Evolutionary conservation across 2,329 filamentous ascomycete genomes (phyloP), one percentile per base, ranked within the genome.

Genomic region (Neospermospora avenae): DNA sequence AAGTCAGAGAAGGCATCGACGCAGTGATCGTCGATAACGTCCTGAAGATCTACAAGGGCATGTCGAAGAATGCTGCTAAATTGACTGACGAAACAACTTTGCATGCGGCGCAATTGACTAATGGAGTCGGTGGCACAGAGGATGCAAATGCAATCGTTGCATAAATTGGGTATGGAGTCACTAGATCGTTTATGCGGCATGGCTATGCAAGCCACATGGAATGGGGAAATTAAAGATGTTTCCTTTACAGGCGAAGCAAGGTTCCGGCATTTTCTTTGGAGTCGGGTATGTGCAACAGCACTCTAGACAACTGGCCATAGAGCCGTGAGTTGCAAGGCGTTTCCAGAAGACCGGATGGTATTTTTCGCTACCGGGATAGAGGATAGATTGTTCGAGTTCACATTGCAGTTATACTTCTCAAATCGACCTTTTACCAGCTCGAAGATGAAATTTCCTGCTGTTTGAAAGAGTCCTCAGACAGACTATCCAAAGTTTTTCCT

Each of bases 21-120:
- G 95, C 95, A 1, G 93, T 99, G 57, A 99, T 99, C 71, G 95
- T 98, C 14, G 95, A 99, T 73, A 95, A 86, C 63, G 93, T 99
- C 3, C 83, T 98, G 31, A 91, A 91, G 42, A 97, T 99, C 67
- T 86, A 93, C 49, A 92, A 96, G 75, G 93, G 91, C 0, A 81
- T 99, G 1, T 72, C 70, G 0, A 72, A 71, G 49, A 71, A 68
- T 22, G 63, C 68, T 1, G 44, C 60, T 11, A 62, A 59, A n/a
- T 34, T 53, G 31, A 48, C 59, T 2, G 59, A 61, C 24, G 42
- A 45, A 22, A 44, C 37, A 14, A 31, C 56, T 18, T 31, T 42
- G 45, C 39, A 57, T 10, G 25, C 60, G 1, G 60, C 49, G 22
- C 41, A 56, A 18, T 25, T 59, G 25, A 49, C 41, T 3, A 59